These are phyloP conservation scores for Amphirosellinia nigrospora DNA, from an alignment of 495 filamentous ascomycete species.

Conservation along the genomic window DNA sequence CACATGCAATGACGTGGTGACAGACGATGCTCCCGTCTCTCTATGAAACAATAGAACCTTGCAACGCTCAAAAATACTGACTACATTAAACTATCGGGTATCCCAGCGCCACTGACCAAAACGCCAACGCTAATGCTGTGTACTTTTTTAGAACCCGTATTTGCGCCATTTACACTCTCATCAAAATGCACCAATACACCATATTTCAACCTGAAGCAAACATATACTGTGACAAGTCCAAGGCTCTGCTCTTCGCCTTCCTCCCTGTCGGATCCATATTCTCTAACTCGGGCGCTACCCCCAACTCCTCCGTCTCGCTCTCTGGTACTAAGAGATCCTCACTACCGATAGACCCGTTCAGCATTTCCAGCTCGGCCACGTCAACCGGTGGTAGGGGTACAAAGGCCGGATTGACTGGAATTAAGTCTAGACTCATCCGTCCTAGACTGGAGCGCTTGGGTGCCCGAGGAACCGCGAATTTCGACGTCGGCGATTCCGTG, in stretches of 20 bases:
- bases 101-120: slow-evolving; percentile 18
- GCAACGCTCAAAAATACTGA: neutral
- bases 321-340: slow-evolving; percentile 77
- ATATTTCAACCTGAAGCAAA: slow-evolving; percentile 47
- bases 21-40: neutral
- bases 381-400: slow-evolving; percentile 51
- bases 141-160: slow-evolving; percentile 24
- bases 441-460: slow-evolving; percentile 65
- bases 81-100: neutral
- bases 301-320: slow-evolving; percentile 58
- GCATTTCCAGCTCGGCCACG: slow-evolving; percentile 45
- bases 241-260: slow-evolving; percentile 26
- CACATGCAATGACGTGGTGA: neutral
- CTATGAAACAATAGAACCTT: neutral
- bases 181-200: neutral
- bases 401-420: slow-evolving; percentile 48
- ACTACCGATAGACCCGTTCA: slow-evolving; percentile 62
- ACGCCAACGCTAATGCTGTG: slow-evolving; percentile 38
- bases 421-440: slow-evolving; percentile 54
- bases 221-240: slow-evolving; percentile 62
- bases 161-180: neutral
- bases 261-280: slow-evolving; percentile 28
- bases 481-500: slow-evolving; percentile 42
- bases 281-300: slow-evolving; percentile 37
- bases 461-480: slow-evolving; percentile 55